Percentiles rank a stretch among this genome's conserved stretches.
phyloP scores from a whole-genome alignment of 2,329 filamentous ascomycete genomes.

The Pseudogymnoascus verrucosus region DNA sequence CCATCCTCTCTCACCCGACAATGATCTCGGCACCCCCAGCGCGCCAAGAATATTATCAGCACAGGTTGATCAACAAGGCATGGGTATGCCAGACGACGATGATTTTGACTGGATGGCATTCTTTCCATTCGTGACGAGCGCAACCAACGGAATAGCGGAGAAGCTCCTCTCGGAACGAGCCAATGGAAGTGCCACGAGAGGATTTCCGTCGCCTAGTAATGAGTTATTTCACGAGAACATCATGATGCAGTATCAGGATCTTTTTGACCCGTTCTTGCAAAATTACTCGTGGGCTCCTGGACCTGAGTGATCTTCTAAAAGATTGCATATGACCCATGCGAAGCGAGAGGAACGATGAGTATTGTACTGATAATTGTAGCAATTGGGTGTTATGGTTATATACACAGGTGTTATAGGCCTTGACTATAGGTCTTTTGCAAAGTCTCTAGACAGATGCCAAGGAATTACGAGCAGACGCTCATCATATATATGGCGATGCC shows the following conservation, averaged over 20 bases:
- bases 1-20: neutral
- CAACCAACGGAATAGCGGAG: constrained; percentile 26
- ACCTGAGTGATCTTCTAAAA: neutral
- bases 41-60: neutral
- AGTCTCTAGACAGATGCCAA: neutral
- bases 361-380: neutral
- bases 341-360: neutral
- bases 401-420: neutral
- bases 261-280: constrained; percentile 19
- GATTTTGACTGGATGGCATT: constrained; percentile 29
- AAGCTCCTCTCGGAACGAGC: constrained; percentile 21
- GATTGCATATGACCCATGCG: too few species aligned
- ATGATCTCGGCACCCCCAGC: neutral
- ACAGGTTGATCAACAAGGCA: constrained; percentile 15
- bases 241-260: constrained; percentile 21
- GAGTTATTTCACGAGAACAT: constrained; percentile 21
- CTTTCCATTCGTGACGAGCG: constrained; percentile 29
- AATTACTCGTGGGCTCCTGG: neutral
- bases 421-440: neutral
- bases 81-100: constrained; percentile 11
- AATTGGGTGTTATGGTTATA: neutral
- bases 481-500: neutral
- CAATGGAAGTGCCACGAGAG: constrained; percentile 16
- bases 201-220: constrained; percentile 19
- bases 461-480: neutral